A percentile compares a stretch with the other conserved stretches of the same genome.
Conservation (phyloP, 2,329 filamentous ascomycete genomes). For the Hymenoscyphus fructigenus region DNA sequence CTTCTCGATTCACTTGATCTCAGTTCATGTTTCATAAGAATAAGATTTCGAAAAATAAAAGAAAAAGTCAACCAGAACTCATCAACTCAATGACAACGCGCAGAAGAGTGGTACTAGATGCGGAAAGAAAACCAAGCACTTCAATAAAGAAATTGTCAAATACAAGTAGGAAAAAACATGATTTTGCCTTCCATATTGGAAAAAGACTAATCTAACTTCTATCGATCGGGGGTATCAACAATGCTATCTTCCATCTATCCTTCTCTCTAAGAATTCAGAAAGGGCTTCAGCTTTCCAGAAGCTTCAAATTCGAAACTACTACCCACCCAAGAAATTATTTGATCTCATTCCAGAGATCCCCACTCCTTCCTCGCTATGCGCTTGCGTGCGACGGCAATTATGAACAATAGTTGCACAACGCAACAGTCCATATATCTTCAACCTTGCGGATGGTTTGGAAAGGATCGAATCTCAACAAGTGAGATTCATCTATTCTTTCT, state of each 20-base stretch:
- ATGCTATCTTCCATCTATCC: background rate
- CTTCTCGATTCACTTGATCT: too few relatives aligned
- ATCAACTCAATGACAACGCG: too few relatives aligned
- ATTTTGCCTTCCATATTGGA: background rate
- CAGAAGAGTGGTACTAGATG: too few relatives aligned
- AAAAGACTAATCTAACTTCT: background rate
- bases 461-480: background rate
- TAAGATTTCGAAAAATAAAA: too few relatives aligned
- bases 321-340: background rate
- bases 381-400: background rate
- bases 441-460: background rate
- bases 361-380: background rate
- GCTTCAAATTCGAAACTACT: background rate
- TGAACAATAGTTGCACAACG: background rate
- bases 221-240: background rate
- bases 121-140: too few relatives aligned
- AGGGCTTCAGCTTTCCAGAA: background rate
- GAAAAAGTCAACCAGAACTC: too few relatives aligned
- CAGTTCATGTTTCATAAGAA: too few relatives aligned
- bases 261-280: background rate
- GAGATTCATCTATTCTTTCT: slow-evolving; percentile 2
- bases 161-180: too few relatives aligned
- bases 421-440: background rate
- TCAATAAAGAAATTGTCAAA: too few relatives aligned
- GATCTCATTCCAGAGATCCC: background rate